Evolutionary conservation across 225 moss, liverwort and hornwort genomes (phyloP).

Genomic region (Rhytidiadelphus loreus): DNA sequence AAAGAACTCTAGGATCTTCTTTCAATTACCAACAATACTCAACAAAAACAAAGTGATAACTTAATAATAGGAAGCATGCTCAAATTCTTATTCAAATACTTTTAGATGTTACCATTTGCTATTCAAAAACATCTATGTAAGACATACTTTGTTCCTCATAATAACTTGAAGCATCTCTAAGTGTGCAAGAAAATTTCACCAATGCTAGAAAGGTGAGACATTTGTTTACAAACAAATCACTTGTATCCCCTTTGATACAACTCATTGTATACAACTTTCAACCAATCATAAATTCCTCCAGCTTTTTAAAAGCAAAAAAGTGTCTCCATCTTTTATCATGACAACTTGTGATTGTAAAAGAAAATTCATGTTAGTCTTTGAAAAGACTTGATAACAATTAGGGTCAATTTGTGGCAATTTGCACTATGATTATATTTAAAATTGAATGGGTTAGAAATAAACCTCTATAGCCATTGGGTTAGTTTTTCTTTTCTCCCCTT

Average conservation of each 20-base stretch:
- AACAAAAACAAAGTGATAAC: neutral
- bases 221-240: neutral
- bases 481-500: too few species aligned
- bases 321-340: neutral
- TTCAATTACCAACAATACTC: neutral
- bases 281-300: neutral
- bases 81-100: neutral
- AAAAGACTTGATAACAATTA: neutral
- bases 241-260: neutral
- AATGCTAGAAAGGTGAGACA: accelerated
- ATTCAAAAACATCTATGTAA: neutral
- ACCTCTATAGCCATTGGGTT: neutral
- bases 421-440: neutral
- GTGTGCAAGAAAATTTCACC: neutral
- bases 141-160: neutral
- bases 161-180: neutral
- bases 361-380: neutral
- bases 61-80: neutral
- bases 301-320: neutral
- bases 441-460: neutral
- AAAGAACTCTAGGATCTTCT: neutral
- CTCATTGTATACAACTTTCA: neutral
- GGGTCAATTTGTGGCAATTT: neutral
- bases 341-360: neutral
- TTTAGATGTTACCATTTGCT: neutral